Conservation (phyloP, 2,329 filamentous ascomycete species). For the Cephalotrichum gorgonifer region DNA sequence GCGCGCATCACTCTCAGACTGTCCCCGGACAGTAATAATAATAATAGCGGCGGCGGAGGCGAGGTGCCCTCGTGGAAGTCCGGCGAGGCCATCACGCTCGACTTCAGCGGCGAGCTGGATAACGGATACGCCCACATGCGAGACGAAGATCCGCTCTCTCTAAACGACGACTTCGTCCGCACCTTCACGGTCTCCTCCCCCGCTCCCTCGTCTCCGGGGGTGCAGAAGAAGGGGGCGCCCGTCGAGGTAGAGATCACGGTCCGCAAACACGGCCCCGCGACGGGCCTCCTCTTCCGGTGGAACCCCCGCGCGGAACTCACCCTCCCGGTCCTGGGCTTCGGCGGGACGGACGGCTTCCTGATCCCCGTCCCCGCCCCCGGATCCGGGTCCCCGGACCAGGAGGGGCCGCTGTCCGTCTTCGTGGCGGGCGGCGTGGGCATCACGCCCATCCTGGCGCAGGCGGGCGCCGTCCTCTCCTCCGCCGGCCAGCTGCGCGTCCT, state of each 20-base stretch:
- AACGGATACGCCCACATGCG: constrained; percentile 75
- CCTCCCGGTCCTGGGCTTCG: constrained; percentile 62
- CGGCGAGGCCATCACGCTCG: constrained; percentile 63
- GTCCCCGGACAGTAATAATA: constrained; percentile 10
- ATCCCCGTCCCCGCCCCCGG: neutral
- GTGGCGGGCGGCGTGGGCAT: constrained; percentile 75
- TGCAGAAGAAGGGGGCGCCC: constrained; percentile 2
- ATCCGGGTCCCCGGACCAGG: no score
- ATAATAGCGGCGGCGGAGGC: no score
- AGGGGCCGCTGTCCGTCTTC: constrained; percentile 36
- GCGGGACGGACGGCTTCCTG: constrained; percentile 42
- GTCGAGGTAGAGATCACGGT: constrained; percentile 62
- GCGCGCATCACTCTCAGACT: constrained; percentile 48
- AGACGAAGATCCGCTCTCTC: constrained; percentile 63
- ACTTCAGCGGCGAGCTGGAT: constrained; percentile 56
- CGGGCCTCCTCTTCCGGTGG: constrained; percentile 51
- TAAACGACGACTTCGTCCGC: constrained; percentile 77
- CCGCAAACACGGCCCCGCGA: constrained; percentile 58
- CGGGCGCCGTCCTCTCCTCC: constrained; percentile 31
- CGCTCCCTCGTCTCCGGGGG: constrained; percentile 25
- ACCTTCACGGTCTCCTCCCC: constrained; percentile 72
- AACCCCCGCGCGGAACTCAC: constrained; percentile 44
- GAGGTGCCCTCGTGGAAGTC: constrained; percentile 40
- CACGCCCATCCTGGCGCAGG: constrained; percentile 67
- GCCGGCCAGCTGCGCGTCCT: constrained; percentile 41